Conservation (phyloP, 108 stramenopile genomes). For the Pseudonitzschia delicatissima region DNA sequence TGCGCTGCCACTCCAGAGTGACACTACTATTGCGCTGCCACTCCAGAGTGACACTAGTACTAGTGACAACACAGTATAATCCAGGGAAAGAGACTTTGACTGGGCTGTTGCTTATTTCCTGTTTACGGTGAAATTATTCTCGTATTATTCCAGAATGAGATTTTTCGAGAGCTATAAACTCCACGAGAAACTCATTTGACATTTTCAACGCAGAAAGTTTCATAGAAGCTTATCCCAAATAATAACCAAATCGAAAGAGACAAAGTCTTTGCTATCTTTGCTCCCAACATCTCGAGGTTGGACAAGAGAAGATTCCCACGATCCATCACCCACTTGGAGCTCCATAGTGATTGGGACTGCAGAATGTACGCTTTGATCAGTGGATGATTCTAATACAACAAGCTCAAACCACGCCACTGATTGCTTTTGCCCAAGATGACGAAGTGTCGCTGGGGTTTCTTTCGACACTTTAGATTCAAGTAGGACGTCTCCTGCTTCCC, state of each 20-base stretch:
- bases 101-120: too few relatives aligned
- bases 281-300: conserved; percentile 17
- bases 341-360: conserved; percentile 65
- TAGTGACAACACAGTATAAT: too few relatives aligned
- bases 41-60: too few relatives aligned
- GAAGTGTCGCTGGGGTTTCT: conserved; percentile 11
- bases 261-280: conserved; percentile 24
- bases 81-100: too few relatives aligned
- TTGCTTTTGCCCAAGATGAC: conserved; percentile 36
- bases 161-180: background rate
- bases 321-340: conserved; percentile 77
- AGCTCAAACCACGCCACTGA: conserved; percentile 71
- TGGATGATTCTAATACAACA: conserved; percentile 19
- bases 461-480: conserved; percentile 13
- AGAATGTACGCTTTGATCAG: background rate
- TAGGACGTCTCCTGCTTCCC: conserved; percentile 43
- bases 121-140: too few relatives aligned
- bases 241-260: conserved; percentile 36
- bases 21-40: too few relatives aligned
- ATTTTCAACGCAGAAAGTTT: background rate
- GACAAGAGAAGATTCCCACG: conserved; percentile 81
- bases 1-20: too few relatives aligned
- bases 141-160: background rate
- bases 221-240: conserved; percentile 18
- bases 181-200: too few relatives aligned